Base-by-base conservation (phyloP, 23 red algal species). In the Agarophyton chilense region DNA sequence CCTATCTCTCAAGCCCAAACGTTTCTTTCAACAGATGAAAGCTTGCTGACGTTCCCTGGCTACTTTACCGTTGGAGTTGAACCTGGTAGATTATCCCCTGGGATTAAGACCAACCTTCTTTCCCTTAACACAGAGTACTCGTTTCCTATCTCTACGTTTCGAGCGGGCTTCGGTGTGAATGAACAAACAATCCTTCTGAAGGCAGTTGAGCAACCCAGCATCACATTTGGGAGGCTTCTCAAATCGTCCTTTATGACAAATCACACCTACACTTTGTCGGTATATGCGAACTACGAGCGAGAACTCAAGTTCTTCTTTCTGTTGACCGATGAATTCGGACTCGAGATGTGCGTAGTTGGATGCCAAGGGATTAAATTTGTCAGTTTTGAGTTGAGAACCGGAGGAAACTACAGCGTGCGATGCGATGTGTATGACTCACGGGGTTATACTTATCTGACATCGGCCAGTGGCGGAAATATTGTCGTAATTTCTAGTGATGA, bases 301-400 rank as follows among this genome's bases (percentile, higher is more conserved):
- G 77, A 83, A 60, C 83, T 92, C 45, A 83, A 92, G 77, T 92
- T 92, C 52, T 92, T 82, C 75, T 92, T 92, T 31, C 62, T 82
- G 41, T 34, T 82, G 18, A 92, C 76, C 12, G 88, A 83, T 72
- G 76, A 81, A 7, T 81, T 82, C 60, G 88, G 88, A 12, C 50
- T 82, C 35, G 76, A 92, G 28, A 70, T 16, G 16, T 92, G 77
- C 45, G 62, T 92, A 5, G 77, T 46, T 26, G 88, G 88, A 49
- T 92, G 88, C 42, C 78, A 81, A 55, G 88, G 88, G n/a, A 52
- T 32, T 28, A 39, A 79, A n/a, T 55, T 92, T 83, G 88, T 92
- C 14, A 49, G 51, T 24, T 92, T 92, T 29, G 9, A 65, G 42
- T 26, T 92, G 7, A 50, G 32, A 50, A 81, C 88, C 22, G 61